Base-by-base conservation (phyloP, 1,284 basidiomycete genomes). In the Tausonia pullulans region DNA sequence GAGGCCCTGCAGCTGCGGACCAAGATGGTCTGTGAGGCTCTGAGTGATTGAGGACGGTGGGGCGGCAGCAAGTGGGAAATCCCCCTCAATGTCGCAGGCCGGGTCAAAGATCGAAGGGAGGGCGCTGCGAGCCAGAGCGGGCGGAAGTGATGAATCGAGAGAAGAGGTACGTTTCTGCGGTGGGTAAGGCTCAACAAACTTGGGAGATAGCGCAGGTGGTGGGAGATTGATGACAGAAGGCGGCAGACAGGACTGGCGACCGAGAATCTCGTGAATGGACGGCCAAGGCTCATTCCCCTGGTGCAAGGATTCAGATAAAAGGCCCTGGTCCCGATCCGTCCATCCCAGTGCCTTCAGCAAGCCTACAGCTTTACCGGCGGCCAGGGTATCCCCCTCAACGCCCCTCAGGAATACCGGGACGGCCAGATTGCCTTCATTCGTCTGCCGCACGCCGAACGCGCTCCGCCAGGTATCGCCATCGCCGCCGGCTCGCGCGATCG, bases 291-390 rank as follows among this genome's bases (percentile, higher is more conserved):
- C 6, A 16, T 2, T 58, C 45, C 8, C 56, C 27, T 27, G 27
- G 27, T 27, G 27, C 27, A 27, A 27, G 27, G 27, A 2, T 27
- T 27, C 27, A 27, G 27, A 27, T 27, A 27, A 27, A 27, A 27
- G 27, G 27, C 44, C 40, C 41, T 1, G 4, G 14, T 7, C 56
- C 8, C 53, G 51, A 3, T 68, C 66, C 66, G 72, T 68, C 76
- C 78, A 79, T 5, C 71, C 71, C 68, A 85, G 74, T 41, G 78
- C 78, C 10, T 80, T 78, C 43, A 91, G 77, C 50, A 93, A 77
- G 1, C 90, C 90, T 10, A 86, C 80, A 0, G 87, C 84, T 73
- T 92, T 92, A 5, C 90, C 90, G 0, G 87, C 83, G 44, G 82
- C 81, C 13, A 92, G 75, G 0, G 90, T 75, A 4, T 79, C 76